A percentile compares a stretch with the other conserved stretches of the same genome.
phyloP scores from a whole-genome alignment of 805 yeast genomes.

The Saccharomycopsis sp. region DNA sequence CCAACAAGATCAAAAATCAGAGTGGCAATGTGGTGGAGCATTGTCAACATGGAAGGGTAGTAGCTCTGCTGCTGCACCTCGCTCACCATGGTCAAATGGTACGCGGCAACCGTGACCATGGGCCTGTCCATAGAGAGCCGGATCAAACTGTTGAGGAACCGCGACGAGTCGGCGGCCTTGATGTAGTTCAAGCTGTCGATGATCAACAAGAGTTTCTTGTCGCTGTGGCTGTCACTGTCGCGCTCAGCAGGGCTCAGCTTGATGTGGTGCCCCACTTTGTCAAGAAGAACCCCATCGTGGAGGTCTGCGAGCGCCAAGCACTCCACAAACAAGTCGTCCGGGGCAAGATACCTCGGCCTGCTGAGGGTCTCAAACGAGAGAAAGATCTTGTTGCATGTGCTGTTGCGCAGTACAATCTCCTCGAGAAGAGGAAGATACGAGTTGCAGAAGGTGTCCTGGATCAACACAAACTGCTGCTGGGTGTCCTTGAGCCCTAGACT shows the following conservation, averaged over 20 bases:
- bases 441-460: slow-evolving; percentile 64
- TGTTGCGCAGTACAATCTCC: slow-evolving; percentile 37
- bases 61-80: slow-evolving; percentile 23
- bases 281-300: neutral
- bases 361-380: slow-evolving; percentile 61
- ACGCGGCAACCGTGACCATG: slow-evolving; percentile 36
- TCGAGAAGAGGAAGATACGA: slow-evolving; percentile 46
- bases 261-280: neutral
- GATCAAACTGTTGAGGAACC: slow-evolving; percentile 34
- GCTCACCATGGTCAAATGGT: slow-evolving; percentile 38
- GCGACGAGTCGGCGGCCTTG: slow-evolving; percentile 29
- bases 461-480: slow-evolving; percentile 59
- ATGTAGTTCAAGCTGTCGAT: slow-evolving; percentile 66
- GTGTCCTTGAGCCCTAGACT: slow-evolving; percentile 66
- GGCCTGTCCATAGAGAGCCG: slow-evolving; percentile 39
- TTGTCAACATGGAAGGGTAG: slow-evolving; percentile 44
- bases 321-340: slow-evolving; percentile 49
- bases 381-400: slow-evolving; percentile 32
- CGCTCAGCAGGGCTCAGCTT: slow-evolving; percentile 11
- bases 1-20: slow-evolving; percentile 43
- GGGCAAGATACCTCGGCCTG: slow-evolving; percentile 40
- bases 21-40: slow-evolving; percentile 66
- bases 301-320: slow-evolving; percentile 41
- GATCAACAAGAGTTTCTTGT: slow-evolving; percentile 37
- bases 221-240: slow-evolving; percentile 22